Percentiles rank a stretch among this genome's conserved stretches.
These are phyloP conservation scores for Saccharomycopsis crataegensis DNA, from an alignment of 1,139 yeast genomes.

Conservation along the genomic window DNA sequence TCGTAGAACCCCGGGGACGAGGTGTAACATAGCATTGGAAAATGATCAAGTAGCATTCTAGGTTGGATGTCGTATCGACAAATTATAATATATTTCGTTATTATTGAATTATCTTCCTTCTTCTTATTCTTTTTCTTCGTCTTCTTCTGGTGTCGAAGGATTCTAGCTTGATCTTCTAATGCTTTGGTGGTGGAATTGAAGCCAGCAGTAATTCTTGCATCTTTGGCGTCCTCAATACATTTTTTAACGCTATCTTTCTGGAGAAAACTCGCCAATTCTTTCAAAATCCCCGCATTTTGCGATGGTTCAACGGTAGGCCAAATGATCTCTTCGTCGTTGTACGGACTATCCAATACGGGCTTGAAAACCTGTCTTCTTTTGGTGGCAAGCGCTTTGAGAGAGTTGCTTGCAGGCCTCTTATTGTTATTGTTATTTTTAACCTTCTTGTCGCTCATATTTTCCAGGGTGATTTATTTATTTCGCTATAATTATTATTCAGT, in stretches of 20 bases:
- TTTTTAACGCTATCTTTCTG: conserved; percentile 29
- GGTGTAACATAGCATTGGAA: conserved; percentile 45
- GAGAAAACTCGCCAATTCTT: conserved; percentile 29
- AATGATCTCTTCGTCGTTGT: conserved; percentile 14
- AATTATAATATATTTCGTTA: conserved; percentile 36
- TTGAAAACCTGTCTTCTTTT: conserved; percentile 48
- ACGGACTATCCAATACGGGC: conserved; percentile 56
- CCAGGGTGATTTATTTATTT: background rate
- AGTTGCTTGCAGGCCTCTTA: conserved; percentile 1
- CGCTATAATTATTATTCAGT: background rate
- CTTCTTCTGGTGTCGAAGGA: conserved; percentile 16
- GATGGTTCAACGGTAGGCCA: background rate
- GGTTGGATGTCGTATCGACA: conserved; percentile 49
- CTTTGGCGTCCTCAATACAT: conserved; percentile 25
- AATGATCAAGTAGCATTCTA: conserved; percentile 39
- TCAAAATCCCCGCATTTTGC: conserved; percentile 29
- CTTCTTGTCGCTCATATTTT: background rate
- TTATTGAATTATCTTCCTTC: conserved; percentile 9
- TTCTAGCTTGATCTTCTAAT: conserved; percentile 42
- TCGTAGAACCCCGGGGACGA: conserved; percentile 29
- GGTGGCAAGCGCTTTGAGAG: conserved; percentile 32
- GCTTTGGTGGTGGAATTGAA: conserved; percentile 47
- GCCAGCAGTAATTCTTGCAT: conserved; percentile 35
- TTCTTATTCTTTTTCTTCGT: conserved; percentile 15
- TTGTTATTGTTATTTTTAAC: background rate